phyloP scores from a whole-genome alignment of 1,139 yeast species.

The Debaryomyces subglobosus region DNA sequence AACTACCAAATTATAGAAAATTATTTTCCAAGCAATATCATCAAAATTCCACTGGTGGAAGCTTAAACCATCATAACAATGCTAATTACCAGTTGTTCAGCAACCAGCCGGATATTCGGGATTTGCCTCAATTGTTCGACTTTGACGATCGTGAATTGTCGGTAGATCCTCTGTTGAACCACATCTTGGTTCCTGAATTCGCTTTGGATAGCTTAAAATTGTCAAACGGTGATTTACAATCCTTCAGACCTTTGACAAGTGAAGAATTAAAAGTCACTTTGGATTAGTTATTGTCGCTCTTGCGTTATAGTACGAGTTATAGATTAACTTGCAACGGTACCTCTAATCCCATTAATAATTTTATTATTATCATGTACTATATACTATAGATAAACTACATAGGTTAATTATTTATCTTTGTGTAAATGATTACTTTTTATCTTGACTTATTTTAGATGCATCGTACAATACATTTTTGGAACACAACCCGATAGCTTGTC shows the following conservation, averaged over 20 bases:
- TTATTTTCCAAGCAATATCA: constrained; percentile 45
- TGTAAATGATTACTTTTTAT: constrained; percentile 1
- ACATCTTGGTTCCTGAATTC: constrained; percentile 42
- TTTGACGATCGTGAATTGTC: constrained; percentile 53
- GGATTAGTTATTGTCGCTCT: constrained; percentile 22
- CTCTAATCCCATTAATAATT: constrained; percentile 3
- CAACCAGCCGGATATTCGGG: constrained; percentile 44
- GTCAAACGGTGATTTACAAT: constrained; percentile 27
- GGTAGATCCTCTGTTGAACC: constrained; percentile 39
- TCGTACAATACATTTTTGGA: neutral
- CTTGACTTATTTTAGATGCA: neutral
- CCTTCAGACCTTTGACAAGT: constrained; percentile 38
- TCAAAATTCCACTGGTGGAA: constrained; percentile 16
- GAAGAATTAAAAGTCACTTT: constrained; percentile 41
- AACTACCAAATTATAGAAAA: constrained; percentile 57
- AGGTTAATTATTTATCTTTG: neutral
- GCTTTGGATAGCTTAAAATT: constrained; percentile 36
- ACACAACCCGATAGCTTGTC: neutral
- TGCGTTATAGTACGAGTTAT: neutral
- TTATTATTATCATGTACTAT: constrained; percentile 6
- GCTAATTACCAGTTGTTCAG: constrained; percentile 44
- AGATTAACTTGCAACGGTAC: constrained; percentile 1
- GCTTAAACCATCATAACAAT: constrained; percentile 20
- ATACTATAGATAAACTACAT: constrained; percentile 7
- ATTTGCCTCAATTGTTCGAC: constrained; percentile 52